A percentile compares a stretch with the other conserved stretches of the same genome.
phyloP scores from a whole-genome alignment of 345 rosid genomes.

The Boechera retrofracta region DNA sequence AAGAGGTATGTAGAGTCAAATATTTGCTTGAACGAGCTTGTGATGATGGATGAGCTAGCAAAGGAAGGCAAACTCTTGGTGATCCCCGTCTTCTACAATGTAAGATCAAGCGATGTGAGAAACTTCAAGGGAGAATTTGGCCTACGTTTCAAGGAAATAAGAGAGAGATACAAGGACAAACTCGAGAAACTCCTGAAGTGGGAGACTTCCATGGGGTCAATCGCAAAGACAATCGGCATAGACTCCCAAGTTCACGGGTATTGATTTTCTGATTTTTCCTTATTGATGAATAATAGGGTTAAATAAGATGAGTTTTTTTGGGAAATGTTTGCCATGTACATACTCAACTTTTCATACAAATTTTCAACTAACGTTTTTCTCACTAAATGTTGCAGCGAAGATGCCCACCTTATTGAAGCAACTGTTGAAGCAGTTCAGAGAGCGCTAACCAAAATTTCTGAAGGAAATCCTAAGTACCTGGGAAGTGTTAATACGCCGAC shows the following conservation, averaged over 20 bases:
- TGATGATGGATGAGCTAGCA: slow-evolving; percentile 20
- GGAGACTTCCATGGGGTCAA: slow-evolving; percentile 13
- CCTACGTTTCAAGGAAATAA: not conserved
- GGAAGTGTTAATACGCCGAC: too few species aligned
- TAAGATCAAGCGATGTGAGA: slow-evolving; percentile 7
- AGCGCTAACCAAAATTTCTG: too few species aligned
- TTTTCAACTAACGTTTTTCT: not conserved
- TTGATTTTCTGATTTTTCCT: not conserved
- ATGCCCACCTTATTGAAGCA: not conserved
- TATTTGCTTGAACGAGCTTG: slow-evolving; percentile 19
- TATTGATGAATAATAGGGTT: not conserved
- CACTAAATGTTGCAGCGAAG: not conserved
- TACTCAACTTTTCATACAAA: not conserved
- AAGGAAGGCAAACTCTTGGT: slow-evolving; percentile 31
- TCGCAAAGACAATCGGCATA: not conserved
- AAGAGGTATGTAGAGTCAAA: not conserved
- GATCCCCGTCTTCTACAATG: slow-evolving; percentile 23
- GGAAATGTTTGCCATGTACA: not conserved
- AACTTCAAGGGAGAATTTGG: slow-evolving; percentile 12
- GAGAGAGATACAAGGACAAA: slow-evolving; percentile 4
- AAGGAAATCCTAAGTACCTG: too few species aligned
- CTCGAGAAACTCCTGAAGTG: not conserved
- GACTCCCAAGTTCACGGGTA: slow-evolving; percentile 14
- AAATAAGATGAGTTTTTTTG: not conserved
- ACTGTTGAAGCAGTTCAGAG: not conserved